phyloP scores from a whole-genome alignment of 371 early-diverging fungal genomes.

The Capniomyces stellatus region DNA sequence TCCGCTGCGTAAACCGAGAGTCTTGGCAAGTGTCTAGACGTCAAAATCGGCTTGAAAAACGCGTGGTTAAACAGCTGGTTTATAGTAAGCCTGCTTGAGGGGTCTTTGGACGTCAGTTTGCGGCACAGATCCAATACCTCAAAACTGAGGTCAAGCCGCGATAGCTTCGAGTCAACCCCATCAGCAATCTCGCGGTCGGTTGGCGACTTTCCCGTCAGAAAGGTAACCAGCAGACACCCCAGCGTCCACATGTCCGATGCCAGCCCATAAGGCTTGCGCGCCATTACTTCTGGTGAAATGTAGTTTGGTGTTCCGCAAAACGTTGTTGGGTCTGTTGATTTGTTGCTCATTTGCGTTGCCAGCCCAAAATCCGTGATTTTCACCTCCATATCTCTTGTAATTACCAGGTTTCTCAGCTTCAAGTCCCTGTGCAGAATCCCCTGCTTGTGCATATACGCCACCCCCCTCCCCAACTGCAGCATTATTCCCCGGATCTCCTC shows the following conservation, averaged over 20 bases:
- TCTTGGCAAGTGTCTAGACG: constrained; percentile 1
- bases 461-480: constrained; percentile 60
- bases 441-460: constrained; percentile 40
- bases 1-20: background rate
- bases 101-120: constrained; percentile 13
- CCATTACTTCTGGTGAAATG: constrained; percentile 91
- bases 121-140: constrained; percentile 10
- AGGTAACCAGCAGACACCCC: constrained; percentile 90
- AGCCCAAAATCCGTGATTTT: constrained; percentile 87
- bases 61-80: constrained; percentile 19
- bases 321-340: constrained; percentile 57
- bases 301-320: constrained; percentile 96
- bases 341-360: constrained; percentile 68
- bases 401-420: constrained; percentile 66
- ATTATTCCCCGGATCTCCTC: constrained; percentile 39
- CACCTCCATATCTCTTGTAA: constrained; percentile 45
- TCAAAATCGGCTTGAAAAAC: constrained; percentile 16
- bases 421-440: constrained; percentile 71
- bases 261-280: constrained; percentile 36
- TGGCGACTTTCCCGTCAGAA: constrained; percentile 77
- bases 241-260: constrained; percentile 92
- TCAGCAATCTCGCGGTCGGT: constrained; percentile 44
- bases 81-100: constrained; percentile 10
- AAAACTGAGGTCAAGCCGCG: constrained; percentile 7
- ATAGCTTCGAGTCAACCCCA: constrained; percentile 15